phyloP scores from a whole-genome alignment of 768 basidiomycete genomes.

The Leucocoprinus leucothites region DNA sequence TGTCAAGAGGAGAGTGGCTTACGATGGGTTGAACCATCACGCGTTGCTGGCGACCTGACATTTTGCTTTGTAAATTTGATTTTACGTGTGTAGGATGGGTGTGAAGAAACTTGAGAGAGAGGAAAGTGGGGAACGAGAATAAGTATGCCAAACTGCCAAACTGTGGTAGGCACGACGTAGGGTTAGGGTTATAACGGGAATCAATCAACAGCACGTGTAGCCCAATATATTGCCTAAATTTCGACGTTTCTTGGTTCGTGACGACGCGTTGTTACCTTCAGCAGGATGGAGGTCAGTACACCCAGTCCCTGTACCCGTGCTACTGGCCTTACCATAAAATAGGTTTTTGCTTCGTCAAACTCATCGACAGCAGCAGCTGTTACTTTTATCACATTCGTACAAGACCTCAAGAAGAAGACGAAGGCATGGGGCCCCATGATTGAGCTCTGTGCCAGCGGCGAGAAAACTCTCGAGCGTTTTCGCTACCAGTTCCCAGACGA shows the following conservation, averaged over 20 bases:
- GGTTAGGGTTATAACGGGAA: slow-evolving; percentile 9
- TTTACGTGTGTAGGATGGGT: slow-evolving; percentile 1
- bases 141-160: too few species aligned
- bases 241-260: slow-evolving; percentile 16
- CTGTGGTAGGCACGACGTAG: neutral
- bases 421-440: slow-evolving; percentile 97
- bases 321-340: slow-evolving; percentile 11
- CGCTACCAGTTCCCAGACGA: slow-evolving; percentile 96
- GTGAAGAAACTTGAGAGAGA: slow-evolving; percentile 14
- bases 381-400: slow-evolving; percentile 98
- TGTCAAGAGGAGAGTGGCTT: slow-evolving; percentile 29
- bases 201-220: slow-evolving; percentile 21
- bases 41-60: slow-evolving; percentile 91
- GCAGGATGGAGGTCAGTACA: slow-evolving; percentile 41
- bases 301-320: neutral
- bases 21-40: slow-evolving; percentile 99
- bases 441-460: slow-evolving; percentile 89
- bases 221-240: slow-evolving; percentile 13
- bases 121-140: neutral
- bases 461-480: slow-evolving; percentile 96
- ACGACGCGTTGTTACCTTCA: slow-evolving; percentile 35
- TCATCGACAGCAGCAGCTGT: slow-evolving; percentile 98
- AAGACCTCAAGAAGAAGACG: slow-evolving; percentile 97
- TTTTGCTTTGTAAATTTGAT: slow-evolving; percentile 33
- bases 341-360: slow-evolving; percentile 74